Evolutionary conservation across 2,329 filamentous ascomycete species (phyloP).

Genomic region (Arthrobotrys pseudoclavata): DNA sequence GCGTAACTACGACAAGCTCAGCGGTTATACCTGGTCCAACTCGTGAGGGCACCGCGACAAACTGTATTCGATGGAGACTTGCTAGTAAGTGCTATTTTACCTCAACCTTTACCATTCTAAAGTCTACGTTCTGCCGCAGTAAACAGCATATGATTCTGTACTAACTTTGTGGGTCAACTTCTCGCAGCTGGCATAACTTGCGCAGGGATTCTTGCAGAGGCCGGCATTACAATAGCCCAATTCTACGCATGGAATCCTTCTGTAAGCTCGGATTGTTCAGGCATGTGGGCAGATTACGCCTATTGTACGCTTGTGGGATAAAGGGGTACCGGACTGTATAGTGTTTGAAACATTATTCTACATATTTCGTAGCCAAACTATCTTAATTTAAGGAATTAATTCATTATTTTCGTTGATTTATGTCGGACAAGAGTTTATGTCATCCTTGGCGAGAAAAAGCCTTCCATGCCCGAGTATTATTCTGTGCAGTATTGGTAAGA

Average conservation of each 20-base stretch:
- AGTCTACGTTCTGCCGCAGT: neutral
- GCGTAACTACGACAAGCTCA: slow-evolving; percentile 47
- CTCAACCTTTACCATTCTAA: neutral
- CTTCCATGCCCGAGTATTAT: slow-evolving; percentile 9
- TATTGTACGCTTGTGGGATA: slow-evolving; percentile 34
- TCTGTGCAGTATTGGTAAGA: slow-evolving; percentile 4
- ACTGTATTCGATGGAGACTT: slow-evolving; percentile 50
- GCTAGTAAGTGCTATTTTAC: slow-evolving; percentile 36
- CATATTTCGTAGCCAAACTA: too few relatives aligned
- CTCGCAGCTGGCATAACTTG: slow-evolving; percentile 45
- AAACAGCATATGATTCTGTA: slow-evolving; percentile 5
- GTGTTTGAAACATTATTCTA: slow-evolving; percentile 13
- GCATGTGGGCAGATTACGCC: slow-evolving; percentile 57
- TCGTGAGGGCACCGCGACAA: slow-evolving; percentile 35
- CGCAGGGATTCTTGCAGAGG: slow-evolving; percentile 43
- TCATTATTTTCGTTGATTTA: too few relatives aligned
- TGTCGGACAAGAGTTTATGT: too few relatives aligned
- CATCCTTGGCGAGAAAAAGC: slow-evolving; percentile 10
- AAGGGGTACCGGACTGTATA: slow-evolving; percentile 2
- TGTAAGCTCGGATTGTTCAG: slow-evolving; percentile 59
- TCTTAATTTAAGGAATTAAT: too few relatives aligned
- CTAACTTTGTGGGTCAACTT: slow-evolving; percentile 19
- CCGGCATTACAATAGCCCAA: slow-evolving; percentile 61
- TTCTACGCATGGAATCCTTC: slow-evolving; percentile 61
- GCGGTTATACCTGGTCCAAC: slow-evolving; percentile 40